These are phyloP conservation scores for Cyclocybe aegerita DNA, from an alignment of 768 basidiomycete genomes.

Conservation along the genomic window DNA sequence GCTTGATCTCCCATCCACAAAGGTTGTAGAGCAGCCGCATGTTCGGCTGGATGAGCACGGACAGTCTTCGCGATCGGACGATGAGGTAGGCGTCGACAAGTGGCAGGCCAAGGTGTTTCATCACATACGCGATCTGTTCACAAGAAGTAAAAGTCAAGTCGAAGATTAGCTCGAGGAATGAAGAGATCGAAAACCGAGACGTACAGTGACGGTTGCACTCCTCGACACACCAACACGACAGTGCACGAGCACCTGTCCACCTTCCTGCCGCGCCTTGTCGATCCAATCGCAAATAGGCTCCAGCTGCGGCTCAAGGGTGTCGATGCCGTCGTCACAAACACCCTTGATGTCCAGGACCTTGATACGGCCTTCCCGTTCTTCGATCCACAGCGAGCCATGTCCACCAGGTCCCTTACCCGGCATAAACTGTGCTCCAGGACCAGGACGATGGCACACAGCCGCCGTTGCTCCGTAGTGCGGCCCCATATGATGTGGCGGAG, in stretches of 20 bases:
- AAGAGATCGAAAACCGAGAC: slow-evolving; percentile 24
- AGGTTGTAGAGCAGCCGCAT: slow-evolving; percentile 95
- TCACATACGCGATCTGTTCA: slow-evolving; percentile 88
- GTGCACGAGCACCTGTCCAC: slow-evolving; percentile 92
- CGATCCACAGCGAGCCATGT: slow-evolving; percentile 81
- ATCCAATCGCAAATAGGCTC: slow-evolving; percentile 93
- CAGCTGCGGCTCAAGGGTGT: slow-evolving; percentile 87
- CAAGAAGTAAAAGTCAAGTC: slow-evolving; percentile 1
- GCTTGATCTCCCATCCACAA: slow-evolving; percentile 90
- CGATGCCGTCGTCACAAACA: slow-evolving; percentile 95
- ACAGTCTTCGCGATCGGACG: slow-evolving; percentile 86
- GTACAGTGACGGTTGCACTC: slow-evolving; percentile 87
- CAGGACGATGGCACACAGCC: slow-evolving; percentile 27
- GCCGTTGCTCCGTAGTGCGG: slow-evolving; percentile 9
- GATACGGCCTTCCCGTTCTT: slow-evolving; percentile 86
- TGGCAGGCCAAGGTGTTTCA: slow-evolving; percentile 84
- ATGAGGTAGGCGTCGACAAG: slow-evolving; percentile 94
- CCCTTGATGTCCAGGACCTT: slow-evolving; percentile 91
- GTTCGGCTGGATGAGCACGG: slow-evolving; percentile 92
- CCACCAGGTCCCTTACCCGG: slow-evolving; percentile 46
- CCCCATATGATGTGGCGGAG: slow-evolving; percentile 55
- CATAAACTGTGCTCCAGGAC: slow-evolving; percentile 32
- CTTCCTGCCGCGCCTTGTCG: slow-evolving; percentile 75
- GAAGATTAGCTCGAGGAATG: neutral
- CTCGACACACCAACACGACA: slow-evolving; percentile 99